Evolutionary conservation across 1,139 yeast genomes (phyloP).

Genomic region (Scheffersomyces lignicola): DNA sequence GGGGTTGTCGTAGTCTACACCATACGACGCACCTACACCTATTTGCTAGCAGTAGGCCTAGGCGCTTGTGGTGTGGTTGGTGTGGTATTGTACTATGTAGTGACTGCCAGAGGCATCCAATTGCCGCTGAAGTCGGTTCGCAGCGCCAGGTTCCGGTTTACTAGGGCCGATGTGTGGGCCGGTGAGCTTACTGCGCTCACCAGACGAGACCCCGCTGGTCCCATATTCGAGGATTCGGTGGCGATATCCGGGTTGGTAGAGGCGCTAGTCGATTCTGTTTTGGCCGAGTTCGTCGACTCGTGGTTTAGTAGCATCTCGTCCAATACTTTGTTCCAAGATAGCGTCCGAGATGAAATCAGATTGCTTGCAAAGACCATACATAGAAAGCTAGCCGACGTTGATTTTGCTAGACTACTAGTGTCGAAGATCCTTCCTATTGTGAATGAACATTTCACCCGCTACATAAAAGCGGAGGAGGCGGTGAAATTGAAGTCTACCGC

Average conservation of each 20-base stretch:
- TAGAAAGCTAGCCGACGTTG: constrained; percentile 41
- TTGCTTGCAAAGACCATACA: constrained; percentile 42
- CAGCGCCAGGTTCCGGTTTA: constrained; percentile 22
- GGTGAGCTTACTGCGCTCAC: constrained; percentile 15
- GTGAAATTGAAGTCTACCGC: constrained; percentile 21
- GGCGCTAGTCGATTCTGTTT: constrained; percentile 49
- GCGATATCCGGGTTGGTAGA: constrained; percentile 55
- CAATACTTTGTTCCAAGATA: constrained; percentile 52
- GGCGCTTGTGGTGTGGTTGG: constrained; percentile 10
- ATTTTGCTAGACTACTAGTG: constrained; percentile 59
- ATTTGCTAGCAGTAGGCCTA: constrained; percentile 5
- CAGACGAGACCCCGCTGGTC: constrained; percentile 14
- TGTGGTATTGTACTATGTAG: constrained; percentile 9
- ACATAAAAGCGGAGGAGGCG: constrained; percentile 52
- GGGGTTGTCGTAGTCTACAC: background rate
- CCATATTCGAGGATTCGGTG: constrained; percentile 51
- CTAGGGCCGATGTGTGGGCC: constrained; percentile 27
- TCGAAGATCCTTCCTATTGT: constrained; percentile 61
- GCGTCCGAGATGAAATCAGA: constrained; percentile 51
- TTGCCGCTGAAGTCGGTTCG: too few relatives aligned
- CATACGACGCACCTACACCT: constrained; percentile 1
- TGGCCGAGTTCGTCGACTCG: constrained; percentile 59
- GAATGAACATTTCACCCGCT: constrained; percentile 63
- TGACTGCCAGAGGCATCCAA: constrained; percentile 8
- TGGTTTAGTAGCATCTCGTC: constrained; percentile 63